Base-by-base conservation (phyloP, 164 flowering plant species). In the Pachysandra terminalis region DNA sequence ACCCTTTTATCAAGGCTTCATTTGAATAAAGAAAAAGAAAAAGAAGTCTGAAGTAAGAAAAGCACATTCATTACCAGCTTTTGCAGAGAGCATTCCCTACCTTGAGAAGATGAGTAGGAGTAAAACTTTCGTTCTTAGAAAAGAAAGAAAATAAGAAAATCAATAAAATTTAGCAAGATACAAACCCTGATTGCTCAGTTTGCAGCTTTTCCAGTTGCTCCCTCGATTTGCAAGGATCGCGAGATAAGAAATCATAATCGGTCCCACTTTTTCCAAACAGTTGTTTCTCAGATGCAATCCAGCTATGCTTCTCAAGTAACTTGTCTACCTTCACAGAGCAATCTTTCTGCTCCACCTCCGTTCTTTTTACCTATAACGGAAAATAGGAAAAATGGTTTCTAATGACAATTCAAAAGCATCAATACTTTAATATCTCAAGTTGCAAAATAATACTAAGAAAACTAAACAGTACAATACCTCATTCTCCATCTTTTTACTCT, bases 1-100 rank as follows among this genome's bases (percentile, higher is more conserved):
- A 96, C 97, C 76, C 99, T 84, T 75, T 96, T 96, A 85, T 96
- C 99, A 66, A 96, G 93, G 49, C 99, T 96, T 45, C 66, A 79
- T 32, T 32, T 25, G 26, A 13, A n/a, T n/a, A n/a, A n/a, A n/a
- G n/a, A 68, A 28, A 61, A 62, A 59, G 60, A 61, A 8, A 64
- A 51, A 65, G 21, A 32, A 32, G 37, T 25, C 27, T 2, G 24
- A 45, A 45, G 48, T 56, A 32, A 58, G 27, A 63, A 14, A 63
- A 59, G 26, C 15, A 9, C 13, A 48, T 48, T 22, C 10, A 0
- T 16, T 28, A n/a, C 23, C 61, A 37, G 54, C 40, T 40, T 54
- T 66, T 40, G 40, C 25, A 55, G 19, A 13, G 35, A 35, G 7
- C 16, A 41, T 14, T 22, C 12, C 68, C 8, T 55, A 21, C 19